Base-by-base conservation (phyloP, 495 filamentous ascomycete species). In the Hypomontagnella monticulosa region DNA sequence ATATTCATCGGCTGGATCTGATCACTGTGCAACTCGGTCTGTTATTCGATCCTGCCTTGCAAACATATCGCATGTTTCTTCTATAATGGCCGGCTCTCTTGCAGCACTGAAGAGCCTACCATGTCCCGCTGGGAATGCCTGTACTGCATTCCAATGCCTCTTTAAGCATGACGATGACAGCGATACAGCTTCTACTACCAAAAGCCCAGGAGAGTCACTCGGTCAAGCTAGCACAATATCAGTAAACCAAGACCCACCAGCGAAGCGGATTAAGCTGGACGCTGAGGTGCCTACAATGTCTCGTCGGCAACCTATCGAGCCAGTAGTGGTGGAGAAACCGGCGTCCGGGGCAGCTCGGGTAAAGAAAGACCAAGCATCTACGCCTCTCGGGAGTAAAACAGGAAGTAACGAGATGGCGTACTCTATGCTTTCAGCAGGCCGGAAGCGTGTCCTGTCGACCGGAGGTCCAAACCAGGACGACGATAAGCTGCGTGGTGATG, bases 11-110 rank as follows among this genome's bases (percentile, higher is more conserved):
- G 23, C 23, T 27, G 23, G 23, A 27, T 27, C 6, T 3, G 2
- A 27, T 27, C 2, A 6, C 23, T 42, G 12, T 34, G 23, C 23
- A 37, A 46, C 27, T 48, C 32, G 11, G 43, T 55, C 32, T 9
- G 5, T 57, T 11, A 38, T 14, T 23, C 15, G 27, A 15, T 23
- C 46, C 46, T 46, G 27, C 40, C 33, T 16, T 41, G 36, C 42
- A 40, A 4, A 16, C 40, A 15, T 12, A 49, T 46, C 18, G 6
- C 16, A 61, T 42, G 32, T 36, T 57, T 19, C 57, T 57, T 19
- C 57, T 57, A 78, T 64, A 4, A 93, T 93, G 90, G 90, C 91
- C 67, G 76, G 83, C 11, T 77, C 89, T 4, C 79, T 89, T 10
- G 86, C 86, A 3, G 76, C 88, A 30, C 90, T 93, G 74, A 87